Percentiles rank a stretch among this genome's conserved stretches.
Evolutionary conservation across 1,139 yeast genomes (phyloP).

Genomic region (Suhomyces choctaworum): DNA sequence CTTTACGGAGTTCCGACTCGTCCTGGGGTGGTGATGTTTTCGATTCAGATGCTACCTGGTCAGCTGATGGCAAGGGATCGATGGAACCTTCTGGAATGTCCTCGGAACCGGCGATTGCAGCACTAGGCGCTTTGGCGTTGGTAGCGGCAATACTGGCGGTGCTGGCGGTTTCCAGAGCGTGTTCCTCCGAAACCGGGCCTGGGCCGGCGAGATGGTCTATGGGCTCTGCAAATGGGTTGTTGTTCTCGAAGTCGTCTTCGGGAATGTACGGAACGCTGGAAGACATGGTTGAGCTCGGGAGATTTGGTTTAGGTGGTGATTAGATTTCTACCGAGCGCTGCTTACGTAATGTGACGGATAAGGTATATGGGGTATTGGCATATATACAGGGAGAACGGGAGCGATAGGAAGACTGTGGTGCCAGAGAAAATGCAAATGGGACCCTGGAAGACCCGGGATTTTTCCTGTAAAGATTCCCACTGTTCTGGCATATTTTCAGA

Average conservation of each 20-base stretch:
- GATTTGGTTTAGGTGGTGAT: not conserved
- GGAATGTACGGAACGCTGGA: constrained; percentile 64
- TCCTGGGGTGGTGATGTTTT: constrained; percentile 15
- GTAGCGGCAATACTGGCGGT: not conserved
- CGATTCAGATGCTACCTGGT: constrained; percentile 19
- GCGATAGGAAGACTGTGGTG: too few relatives aligned
- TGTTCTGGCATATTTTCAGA: too few relatives aligned
- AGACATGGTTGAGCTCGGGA: constrained; percentile 34
- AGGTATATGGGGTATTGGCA: too few relatives aligned
- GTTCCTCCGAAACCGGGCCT: not conserved
- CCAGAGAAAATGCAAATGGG: too few relatives aligned
- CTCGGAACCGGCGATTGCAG: constrained; percentile 1
- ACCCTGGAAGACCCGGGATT: too few relatives aligned
- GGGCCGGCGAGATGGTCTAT: constrained; percentile 11
- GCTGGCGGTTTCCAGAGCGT: not conserved
- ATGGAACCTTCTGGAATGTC: constrained; percentile 1
- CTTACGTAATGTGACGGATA: constrained; percentile 2
- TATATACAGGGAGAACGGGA: too few relatives aligned
- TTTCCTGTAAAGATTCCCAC: too few relatives aligned
- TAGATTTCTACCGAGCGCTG: not conserved
- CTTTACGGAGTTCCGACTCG: constrained; percentile 36
- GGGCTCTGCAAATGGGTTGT: constrained; percentile 59
- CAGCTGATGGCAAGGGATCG: constrained; percentile 1
- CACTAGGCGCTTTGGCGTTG: not conserved
- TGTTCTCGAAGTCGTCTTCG: constrained; percentile 59